Evolutionary conservation across 2,329 filamentous ascomycete species (phyloP).

Genomic region (Cercospora berteroae): DNA sequence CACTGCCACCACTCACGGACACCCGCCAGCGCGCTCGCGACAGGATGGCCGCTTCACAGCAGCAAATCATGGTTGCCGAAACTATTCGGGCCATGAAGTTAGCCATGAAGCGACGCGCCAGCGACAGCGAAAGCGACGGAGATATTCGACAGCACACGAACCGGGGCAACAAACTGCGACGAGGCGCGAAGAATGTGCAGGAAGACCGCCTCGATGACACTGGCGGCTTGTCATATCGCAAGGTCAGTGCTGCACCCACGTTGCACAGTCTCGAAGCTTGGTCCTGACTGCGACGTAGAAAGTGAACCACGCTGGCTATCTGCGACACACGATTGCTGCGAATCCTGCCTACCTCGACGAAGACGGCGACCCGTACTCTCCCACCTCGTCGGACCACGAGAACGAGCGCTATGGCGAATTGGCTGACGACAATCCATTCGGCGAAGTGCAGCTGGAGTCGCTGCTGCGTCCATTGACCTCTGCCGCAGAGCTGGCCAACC

Average conservation of each 20-base stretch:
- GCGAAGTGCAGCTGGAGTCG: constrained; percentile 45
- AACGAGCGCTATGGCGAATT: constrained; percentile 64
- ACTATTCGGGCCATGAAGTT: constrained; percentile 68
- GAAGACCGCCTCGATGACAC: constrained; percentile 67
- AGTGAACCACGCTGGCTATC: constrained; percentile 71
- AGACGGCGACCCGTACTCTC: constrained; percentile 57
- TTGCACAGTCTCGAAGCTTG: background rate
- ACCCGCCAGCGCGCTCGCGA: background rate
- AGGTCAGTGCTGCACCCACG: constrained; percentile 51
- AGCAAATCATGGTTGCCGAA: constrained; percentile 60
- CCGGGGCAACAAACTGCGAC: constrained; percentile 77
- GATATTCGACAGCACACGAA: constrained; percentile 68
- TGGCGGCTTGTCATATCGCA: constrained; percentile 61
- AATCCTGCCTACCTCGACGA: constrained; percentile 73
- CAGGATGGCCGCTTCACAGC: constrained; percentile 46
- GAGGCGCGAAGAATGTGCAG: constrained; percentile 67
- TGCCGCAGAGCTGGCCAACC: constrained; percentile 69
- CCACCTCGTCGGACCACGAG: constrained; percentile 48
- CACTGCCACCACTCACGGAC: background rate
- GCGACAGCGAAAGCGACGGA: constrained; percentile 75
- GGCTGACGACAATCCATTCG: constrained; percentile 68
- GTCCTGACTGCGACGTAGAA: constrained; percentile 47
- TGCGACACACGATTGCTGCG: constrained; percentile 68
- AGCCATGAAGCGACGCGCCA: constrained; percentile 60
- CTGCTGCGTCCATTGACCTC: constrained; percentile 73